Conservation (phyloP, 176 grass and related monocot species). For the Phyllostachys edulis region DNA sequence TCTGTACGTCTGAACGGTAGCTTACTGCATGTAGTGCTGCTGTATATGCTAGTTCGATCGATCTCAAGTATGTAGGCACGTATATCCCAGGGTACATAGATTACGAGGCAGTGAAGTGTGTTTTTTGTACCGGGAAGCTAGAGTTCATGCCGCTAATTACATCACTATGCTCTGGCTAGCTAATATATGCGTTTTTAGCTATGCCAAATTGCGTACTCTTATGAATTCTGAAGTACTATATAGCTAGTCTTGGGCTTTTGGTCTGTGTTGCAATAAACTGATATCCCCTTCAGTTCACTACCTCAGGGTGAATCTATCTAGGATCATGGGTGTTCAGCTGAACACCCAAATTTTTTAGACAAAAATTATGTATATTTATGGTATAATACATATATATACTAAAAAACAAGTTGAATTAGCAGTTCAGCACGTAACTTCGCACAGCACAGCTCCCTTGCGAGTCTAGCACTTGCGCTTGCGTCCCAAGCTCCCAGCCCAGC, state of each 20-base stretch:
- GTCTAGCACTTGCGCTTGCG: too few species aligned
- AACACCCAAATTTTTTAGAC: too few species aligned
- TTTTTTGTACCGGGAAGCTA: conserved; percentile 22
- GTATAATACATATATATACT: too few species aligned
- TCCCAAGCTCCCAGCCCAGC: too few species aligned
- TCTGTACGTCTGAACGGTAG: not conserved
- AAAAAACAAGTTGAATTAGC: too few species aligned
- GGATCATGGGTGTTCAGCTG: too few species aligned
- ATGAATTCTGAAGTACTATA: not conserved
- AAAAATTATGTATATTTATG: too few species aligned
- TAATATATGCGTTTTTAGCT: not conserved
- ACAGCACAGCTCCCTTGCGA: too few species aligned
- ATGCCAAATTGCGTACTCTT: not conserved
- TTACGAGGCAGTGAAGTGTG: conserved; percentile 10
- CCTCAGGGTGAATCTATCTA: too few species aligned
- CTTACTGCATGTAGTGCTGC: not conserved
- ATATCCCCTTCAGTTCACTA: not conserved
- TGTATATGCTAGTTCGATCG: not conserved
- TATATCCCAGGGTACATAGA: not conserved
- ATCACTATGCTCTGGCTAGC: not conserved
- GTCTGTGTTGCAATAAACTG: conserved; percentile 9
- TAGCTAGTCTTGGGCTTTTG: not conserved
- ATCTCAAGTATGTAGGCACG: not conserved
- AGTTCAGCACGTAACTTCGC: too few species aligned
- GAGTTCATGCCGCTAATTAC: not conserved